Percentiles rank a stretch among this genome's conserved stretches.
These are phyloP conservation scores for Didymella pinodella DNA, from an alignment of 2,329 filamentous ascomycete species.

Conservation along the genomic window DNA sequence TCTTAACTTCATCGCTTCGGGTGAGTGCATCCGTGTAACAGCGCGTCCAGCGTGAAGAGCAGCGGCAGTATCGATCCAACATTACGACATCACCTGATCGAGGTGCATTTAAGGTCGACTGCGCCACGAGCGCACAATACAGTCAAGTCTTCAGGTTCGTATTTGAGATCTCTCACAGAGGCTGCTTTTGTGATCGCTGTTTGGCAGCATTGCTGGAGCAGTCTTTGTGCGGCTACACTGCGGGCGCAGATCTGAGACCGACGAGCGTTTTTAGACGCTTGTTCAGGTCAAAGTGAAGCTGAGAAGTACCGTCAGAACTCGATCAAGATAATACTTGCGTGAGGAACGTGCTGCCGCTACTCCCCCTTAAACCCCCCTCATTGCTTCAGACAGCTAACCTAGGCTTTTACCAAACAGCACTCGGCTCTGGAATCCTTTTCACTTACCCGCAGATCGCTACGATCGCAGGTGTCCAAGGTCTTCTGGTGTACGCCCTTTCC, in stretches of 20 bases:
- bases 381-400: slow-evolving; percentile 43
- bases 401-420: slow-evolving; percentile 62
- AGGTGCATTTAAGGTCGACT: slow-evolving; percentile 18
- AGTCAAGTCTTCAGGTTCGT: slow-evolving; percentile 48
- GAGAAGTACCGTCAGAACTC: slow-evolving; percentile 96
- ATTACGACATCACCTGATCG: slow-evolving; percentile 24
- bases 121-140: slow-evolving; percentile 22
- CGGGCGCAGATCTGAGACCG: slow-evolving; percentile 72
- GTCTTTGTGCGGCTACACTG: slow-evolving; percentile 72
- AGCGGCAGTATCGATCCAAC: slow-evolving; percentile 69
- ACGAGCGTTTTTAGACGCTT: not conserved
- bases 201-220: slow-evolving; percentile 20
- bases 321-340: slow-evolving; percentile 99
- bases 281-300: slow-evolving; percentile 67
- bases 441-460: slow-evolving; percentile 83
- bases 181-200: slow-evolving; percentile 24
- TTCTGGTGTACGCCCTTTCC: slow-evolving; percentile 77
- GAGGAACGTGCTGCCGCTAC: slow-evolving; percentile 95
- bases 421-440: slow-evolving; percentile 85
- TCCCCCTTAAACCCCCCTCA: slow-evolving; percentile 52
- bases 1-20: slow-evolving; percentile 89
- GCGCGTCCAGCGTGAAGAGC: slow-evolving; percentile 55
- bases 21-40: slow-evolving; percentile 70
- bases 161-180: slow-evolving; percentile 51
- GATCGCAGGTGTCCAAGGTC: slow-evolving; percentile 78